Evolutionary conservation across 768 basidiomycete genomes (phyloP).

Genomic region (Kwoniella newhampshirensis): DNA sequence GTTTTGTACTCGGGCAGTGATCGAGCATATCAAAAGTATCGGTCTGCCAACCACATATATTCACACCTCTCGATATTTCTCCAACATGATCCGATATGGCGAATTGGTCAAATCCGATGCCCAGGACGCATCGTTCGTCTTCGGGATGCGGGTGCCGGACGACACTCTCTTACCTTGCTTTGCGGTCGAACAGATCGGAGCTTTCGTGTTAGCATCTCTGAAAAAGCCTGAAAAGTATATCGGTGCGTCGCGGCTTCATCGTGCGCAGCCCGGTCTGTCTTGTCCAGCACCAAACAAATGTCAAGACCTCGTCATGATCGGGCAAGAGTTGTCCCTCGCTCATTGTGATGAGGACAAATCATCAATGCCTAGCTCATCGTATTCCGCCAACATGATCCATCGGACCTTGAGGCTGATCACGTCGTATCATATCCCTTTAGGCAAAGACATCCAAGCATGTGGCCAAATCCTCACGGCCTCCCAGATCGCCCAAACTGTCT

Average conservation of each 20-base stretch:
- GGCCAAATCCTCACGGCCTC: constrained; percentile 5
- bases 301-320: no score
- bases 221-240: constrained; percentile 16
- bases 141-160: constrained; percentile 12
- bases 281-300: not conserved
- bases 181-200: constrained; percentile 23
- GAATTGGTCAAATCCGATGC: constrained; percentile 2
- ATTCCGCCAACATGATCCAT: no score
- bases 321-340: no score
- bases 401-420: no score
- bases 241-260: constrained; percentile 3
- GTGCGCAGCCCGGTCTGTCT: not conserved
- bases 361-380: no score
- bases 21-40: not conserved
- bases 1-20: not conserved
- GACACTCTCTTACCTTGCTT: constrained; percentile 12
- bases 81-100: constrained; percentile 13
- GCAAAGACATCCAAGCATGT: constrained; percentile 22
- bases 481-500: constrained; percentile 19
- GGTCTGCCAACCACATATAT: constrained; percentile 15
- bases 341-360: no score
- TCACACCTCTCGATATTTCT: constrained; percentile 16
- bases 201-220: constrained; percentile 17
- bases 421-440: no score
- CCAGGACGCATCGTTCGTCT: constrained; percentile 1